Evolutionary conservation across 169 alveolate genomes (phyloP).

Genomic region (Plasmodium malariae): DNA sequence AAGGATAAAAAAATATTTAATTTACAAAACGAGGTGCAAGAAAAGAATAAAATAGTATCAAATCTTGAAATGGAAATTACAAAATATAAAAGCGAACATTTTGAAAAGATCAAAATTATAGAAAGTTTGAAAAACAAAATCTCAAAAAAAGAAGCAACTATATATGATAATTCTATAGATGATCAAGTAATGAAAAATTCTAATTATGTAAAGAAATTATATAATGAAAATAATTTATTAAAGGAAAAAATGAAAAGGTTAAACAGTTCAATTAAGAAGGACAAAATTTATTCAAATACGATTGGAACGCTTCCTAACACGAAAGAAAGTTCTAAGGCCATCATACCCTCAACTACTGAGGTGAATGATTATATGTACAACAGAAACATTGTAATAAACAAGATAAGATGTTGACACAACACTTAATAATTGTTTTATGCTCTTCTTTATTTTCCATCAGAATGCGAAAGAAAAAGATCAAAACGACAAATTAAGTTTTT

Average conservation of each 20-base stretch:
- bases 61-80: slow-evolving; percentile 12
- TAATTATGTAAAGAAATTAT: slow-evolving; percentile 60
- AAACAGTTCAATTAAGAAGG: slow-evolving; percentile 8
- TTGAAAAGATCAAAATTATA: slow-evolving; percentile 33
- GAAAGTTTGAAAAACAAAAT: slow-evolving; percentile 39
- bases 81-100: slow-evolving; percentile 32
- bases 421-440: too few species aligned
- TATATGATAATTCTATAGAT: slow-evolving; percentile 13
- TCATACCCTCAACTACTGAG: background rate
- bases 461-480: slow-evolving; percentile 21
- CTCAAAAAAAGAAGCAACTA: slow-evolving; percentile 11
- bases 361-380: slow-evolving; percentile 11
- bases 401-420: too few species aligned
- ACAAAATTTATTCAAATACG: background rate
- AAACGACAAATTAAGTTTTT: slow-evolving; percentile 33
- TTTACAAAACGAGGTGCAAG: slow-evolving; percentile 30
- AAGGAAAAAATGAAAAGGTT: slow-evolving; percentile 63
- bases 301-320: background rate
- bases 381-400: too few species aligned
- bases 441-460: slow-evolving; percentile 1
- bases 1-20: slow-evolving; percentile 21
- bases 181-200: slow-evolving; percentile 29
- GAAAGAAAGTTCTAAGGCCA: background rate
- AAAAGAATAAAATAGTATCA: slow-evolving; percentile 16
- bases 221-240: slow-evolving; percentile 66